Base-by-base conservation (phyloP, 73 alveolate species). In the Loxodes magnus region DNA sequence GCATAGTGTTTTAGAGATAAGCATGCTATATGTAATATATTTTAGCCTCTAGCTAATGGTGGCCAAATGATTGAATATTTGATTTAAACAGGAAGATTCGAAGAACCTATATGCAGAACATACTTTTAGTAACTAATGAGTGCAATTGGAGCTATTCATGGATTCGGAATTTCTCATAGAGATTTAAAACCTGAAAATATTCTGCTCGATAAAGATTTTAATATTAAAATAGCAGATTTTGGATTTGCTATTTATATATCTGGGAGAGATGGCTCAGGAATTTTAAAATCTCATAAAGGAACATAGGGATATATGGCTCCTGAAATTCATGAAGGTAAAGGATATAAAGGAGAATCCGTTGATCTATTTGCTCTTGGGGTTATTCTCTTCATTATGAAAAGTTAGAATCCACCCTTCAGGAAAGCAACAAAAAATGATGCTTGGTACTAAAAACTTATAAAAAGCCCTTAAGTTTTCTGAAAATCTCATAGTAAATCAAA, bases 151-250 rank as follows among this genome's bases (percentile, higher is more conserved):
- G 73, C 79, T 54, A 63, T 82, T 19, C 96, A 84, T 69, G 29
- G 54, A 6, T 30, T 52, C 27, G 89, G 89, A 5, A 35, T 79
- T 14, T 54, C 77, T 3, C 98, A 90, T 65, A 36, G 98, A 61
- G 98, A 90, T 61, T 29, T 90, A 7, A 90, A 90, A 31, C 98
- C 98, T 10, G 96, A 83, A 28, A 90, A 90, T 63, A 41, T 90
- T 5, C 82, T 84, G 22, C 68, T 71, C 43, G 79, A 75, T 38
- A 38, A 46, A 23, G 55, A 59, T 30, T 74, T 59, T 71, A 61
- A 37, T 38, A 56, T 84, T 4, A 84, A 84, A 56, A 53, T 84
- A 15, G 78, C 90, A 9, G 96, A 84, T 53, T 79, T 84, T 53
- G 96, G 96, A 2, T 74, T 84, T 39, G 68, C 96, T 14, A 64